Evolutionary conservation across 176 grass and related monocot genomes (phyloP).

Genomic region (Olyra latifolia): DNA sequence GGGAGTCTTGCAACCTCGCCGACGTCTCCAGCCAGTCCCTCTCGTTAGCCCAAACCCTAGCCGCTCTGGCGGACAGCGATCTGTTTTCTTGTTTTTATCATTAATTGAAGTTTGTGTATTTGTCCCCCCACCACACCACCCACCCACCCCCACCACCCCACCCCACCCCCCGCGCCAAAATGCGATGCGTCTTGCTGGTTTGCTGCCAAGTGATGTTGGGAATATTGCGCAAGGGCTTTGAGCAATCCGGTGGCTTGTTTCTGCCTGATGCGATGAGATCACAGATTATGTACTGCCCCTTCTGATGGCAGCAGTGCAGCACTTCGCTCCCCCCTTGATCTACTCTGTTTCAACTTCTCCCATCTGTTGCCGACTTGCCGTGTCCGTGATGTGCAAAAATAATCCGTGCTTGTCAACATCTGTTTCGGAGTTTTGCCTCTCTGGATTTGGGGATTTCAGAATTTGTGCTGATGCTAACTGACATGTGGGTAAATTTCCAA

Average conservation of each 20-base stretch:
- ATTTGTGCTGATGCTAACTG: not conserved
- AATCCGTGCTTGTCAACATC: not conserved
- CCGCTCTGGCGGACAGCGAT: not conserved
- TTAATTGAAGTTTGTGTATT: not conserved
- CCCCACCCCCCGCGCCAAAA: too few relatives aligned
- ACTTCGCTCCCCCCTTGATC: not conserved
- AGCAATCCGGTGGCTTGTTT: conserved; percentile 39
- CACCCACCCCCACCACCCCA: too few relatives aligned
- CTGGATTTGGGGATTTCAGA: not conserved
- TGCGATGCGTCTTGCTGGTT: conserved; percentile 20
- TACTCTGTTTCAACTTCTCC: not conserved
- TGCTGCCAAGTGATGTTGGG: conserved; percentile 59
- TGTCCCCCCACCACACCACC: too few relatives aligned
- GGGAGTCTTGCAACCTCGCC: too few relatives aligned
- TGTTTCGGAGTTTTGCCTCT: not conserved
- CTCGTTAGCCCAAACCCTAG: not conserved
- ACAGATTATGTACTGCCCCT: conserved; percentile 27
- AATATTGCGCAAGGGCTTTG: conserved; percentile 76
- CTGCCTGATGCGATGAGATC: conserved; percentile 61
- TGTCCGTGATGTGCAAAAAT: not conserved
- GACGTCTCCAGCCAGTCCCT: not conserved
- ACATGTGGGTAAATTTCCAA: not conserved
- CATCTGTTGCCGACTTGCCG: not conserved
- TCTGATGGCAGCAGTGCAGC: conserved; percentile 47
- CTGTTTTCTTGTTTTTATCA: too few relatives aligned